phyloP scores from a whole-genome alignment of 2,329 filamentous ascomycete genomes.

The Ascochyta lentis region DNA sequence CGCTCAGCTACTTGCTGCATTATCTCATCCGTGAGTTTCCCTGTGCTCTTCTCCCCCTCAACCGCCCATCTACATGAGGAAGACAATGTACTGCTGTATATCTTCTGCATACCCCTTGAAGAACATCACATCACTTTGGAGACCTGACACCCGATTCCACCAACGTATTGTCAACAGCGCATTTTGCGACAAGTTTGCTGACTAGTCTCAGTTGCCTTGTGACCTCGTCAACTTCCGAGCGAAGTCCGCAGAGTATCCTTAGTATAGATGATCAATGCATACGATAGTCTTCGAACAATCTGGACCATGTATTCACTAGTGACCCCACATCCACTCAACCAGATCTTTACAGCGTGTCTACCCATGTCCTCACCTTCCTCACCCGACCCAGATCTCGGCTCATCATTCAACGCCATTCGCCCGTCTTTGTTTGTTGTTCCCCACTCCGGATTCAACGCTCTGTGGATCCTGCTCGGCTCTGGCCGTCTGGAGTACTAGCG shows the following conservation, averaged over 20 bases:
- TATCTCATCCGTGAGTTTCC: conserved; percentile 23
- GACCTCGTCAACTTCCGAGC: neutral
- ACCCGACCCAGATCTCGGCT: too few species aligned
- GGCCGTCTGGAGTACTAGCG: conserved; percentile 7
- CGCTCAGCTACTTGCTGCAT: neutral
- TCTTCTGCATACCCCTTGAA: conserved; percentile 67
- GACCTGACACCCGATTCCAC: conserved; percentile 58
- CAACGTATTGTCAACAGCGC: neutral
- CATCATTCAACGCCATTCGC: neutral
- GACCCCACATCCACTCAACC: neutral
- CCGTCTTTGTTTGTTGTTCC: conserved; percentile 5
- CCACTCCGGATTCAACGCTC: conserved; percentile 4
- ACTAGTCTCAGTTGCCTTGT: neutral
- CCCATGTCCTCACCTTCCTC: too few species aligned
- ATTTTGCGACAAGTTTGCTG: conserved; percentile 3
- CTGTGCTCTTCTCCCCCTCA: neutral
- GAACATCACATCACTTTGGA: conserved; percentile 70
- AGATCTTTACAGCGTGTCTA: too few species aligned
- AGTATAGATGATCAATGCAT: conserved; percentile 5
- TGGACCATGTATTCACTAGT: neutral
- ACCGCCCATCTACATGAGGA: conserved; percentile 59
- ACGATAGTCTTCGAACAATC: neutral
- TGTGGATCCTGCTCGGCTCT: conserved; percentile 4
- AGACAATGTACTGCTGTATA: conserved; percentile 68
- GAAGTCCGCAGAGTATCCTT: neutral